phyloP scores from a whole-genome alignment of 768 basidiomycete genomes.

The Cubamyces sp. region DNA sequence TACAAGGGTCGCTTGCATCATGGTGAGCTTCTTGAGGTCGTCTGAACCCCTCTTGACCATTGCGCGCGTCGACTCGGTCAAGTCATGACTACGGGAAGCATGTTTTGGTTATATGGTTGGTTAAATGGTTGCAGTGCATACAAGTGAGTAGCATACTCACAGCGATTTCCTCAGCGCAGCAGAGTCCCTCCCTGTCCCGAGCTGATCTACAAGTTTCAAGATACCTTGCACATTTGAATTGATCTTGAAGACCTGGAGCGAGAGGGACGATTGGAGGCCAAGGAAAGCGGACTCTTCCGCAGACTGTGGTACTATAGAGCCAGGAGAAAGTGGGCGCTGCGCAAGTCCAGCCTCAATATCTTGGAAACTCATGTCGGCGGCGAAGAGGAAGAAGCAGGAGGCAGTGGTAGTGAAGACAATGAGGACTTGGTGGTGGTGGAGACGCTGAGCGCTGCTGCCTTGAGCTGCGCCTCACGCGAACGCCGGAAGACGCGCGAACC shows the following conservation, averaged over 20 bases:
- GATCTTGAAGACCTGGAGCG: conserved; percentile 98
- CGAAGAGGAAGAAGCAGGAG: not conserved
- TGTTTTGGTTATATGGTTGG: not conserved
- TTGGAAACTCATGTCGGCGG: conserved; percentile 51
- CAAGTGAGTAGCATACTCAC: conserved; percentile 51
- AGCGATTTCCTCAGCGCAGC: conserved; percentile 78
- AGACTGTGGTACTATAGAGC: conserved; percentile 39
- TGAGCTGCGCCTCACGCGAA: conserved; percentile 9
- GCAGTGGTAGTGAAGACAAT: conserved; percentile 17
- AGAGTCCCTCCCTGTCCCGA: conserved; percentile 85
- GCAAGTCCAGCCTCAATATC: conserved; percentile 51
- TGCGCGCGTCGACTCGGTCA: conserved; percentile 91
- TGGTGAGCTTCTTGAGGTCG: conserved; percentile 87
- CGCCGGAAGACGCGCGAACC: conserved; percentile 10
- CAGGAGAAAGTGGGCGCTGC: conserved; percentile 35
- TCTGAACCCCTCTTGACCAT: conserved; percentile 95
- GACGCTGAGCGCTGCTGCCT: not conserved
- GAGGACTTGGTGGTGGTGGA: conserved; percentile 3
- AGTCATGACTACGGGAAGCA: conserved; percentile 68
- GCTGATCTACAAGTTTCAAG: conserved; percentile 92
- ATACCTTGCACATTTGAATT: conserved; percentile 97
- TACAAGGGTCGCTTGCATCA: conserved; percentile 65
- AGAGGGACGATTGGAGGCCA: conserved; percentile 76
- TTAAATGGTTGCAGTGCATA: conserved; percentile 6
- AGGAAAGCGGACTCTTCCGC: conserved; percentile 76